phyloP scores from a whole-genome alignment of 2,329 filamentous ascomycete genomes.

The Trichoderma koningii region DNA sequence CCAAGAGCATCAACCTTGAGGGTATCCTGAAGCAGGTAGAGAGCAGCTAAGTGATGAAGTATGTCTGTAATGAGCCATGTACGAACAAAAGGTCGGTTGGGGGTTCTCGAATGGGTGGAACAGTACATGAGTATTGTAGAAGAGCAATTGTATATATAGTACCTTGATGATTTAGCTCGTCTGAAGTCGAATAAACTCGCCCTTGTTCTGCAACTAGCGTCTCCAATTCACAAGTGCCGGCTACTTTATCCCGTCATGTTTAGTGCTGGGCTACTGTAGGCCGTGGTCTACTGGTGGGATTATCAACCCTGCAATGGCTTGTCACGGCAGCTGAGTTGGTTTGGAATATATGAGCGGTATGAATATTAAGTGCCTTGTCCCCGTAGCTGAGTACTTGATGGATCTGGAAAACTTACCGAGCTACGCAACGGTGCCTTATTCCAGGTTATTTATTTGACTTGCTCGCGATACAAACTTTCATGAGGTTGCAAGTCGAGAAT shows the following conservation, averaged over 20 bases:
- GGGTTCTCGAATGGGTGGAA: background rate
- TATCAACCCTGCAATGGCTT: background rate
- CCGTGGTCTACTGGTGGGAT: too few species aligned
- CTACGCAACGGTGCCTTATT: too few species aligned
- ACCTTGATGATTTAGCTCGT: background rate
- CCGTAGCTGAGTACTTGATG: too few species aligned
- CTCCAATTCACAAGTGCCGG: too few species aligned
- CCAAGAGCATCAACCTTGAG: constrained; percentile 94
- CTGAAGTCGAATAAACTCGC: background rate
- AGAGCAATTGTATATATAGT: constrained; percentile 18
- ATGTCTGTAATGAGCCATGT: background rate
- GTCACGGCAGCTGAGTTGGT: background rate
- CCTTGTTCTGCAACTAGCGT: background rate
- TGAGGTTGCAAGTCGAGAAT: too few species aligned
- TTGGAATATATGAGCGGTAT: background rate
- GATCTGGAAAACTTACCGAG: too few species aligned
- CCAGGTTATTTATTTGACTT: too few species aligned
- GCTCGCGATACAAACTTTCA: too few species aligned
- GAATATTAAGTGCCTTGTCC: too few species aligned
- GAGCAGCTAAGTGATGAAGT: constrained; percentile 39
- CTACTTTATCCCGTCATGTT: too few species aligned
- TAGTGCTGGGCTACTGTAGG: too few species aligned
- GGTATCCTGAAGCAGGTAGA: constrained; percentile 74
- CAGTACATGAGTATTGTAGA: background rate
- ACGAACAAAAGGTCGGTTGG: background rate